Evolutionary conservation across 1,284 basidiomycete species (phyloP), one percentile per base, ranked within the genome.

Genomic region (Hypsizygus ulmarius): DNA sequence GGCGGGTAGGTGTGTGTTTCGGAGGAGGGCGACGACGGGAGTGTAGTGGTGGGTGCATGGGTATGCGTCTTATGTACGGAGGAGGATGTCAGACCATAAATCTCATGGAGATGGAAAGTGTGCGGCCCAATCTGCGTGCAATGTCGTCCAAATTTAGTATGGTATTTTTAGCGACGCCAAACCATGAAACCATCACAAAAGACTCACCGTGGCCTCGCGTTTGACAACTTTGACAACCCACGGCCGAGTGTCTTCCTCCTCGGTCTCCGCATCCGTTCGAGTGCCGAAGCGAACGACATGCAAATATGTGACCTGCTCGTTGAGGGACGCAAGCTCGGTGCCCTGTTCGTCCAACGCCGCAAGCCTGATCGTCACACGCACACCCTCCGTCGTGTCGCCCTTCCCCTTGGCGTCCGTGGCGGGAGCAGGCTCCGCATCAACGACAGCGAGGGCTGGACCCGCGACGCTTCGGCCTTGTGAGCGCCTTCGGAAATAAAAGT

Each of bases 211-310:
- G 28, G 91, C 92, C 65, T 95, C 92, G 39, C 92, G 81, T 60
- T 92, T 88, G 46, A 93, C 84, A 33, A 95, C 92, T 61, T 86
- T 89, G 61, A 94, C 89, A 8, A 93, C 83, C 91, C 91, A 95
- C 47, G 89, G 76, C 42, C 77, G 64, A 2, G 62, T 58, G 49
- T 82, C 81, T 32, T 71, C 84, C 37, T 75, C 74, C 14, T 65
- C 79, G 47, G 78, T 73, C 16, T 46, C 43, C 41, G 70, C 72
- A 25, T 65, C 54, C 27, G 57, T 39, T 37, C 58, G 62, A 1
- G 61, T 52, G 1, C 87, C 89, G 50, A 88, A 75, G 30, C 89
- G 78, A n/a, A 88, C 81, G 49, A 95, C 78, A 51, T 92, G 85
- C 39, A 95, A 74, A 63, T 93, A 93, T 0, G 91, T 94, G 19